These are phyloP conservation scores for Coprinopsis marcescibilis DNA, from an alignment of 768 basidiomycete genomes.

Conservation along the genomic window DNA sequence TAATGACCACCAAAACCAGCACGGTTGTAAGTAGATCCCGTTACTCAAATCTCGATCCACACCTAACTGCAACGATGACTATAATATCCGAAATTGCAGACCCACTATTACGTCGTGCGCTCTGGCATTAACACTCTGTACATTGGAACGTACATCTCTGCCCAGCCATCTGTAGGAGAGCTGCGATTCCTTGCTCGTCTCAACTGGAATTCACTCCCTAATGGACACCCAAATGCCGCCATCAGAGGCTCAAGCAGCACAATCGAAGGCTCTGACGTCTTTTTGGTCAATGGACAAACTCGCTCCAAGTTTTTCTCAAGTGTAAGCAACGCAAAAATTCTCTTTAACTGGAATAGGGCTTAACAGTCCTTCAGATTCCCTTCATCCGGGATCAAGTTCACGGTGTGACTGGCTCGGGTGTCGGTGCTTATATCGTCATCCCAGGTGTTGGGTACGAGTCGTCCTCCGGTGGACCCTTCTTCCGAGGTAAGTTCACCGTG, in stretches of 20 bases:
- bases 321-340: slow-evolving; percentile 18
- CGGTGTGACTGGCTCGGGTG: slow-evolving; percentile 40
- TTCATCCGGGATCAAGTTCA: slow-evolving; percentile 49
- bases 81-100: slow-evolving; percentile 19
- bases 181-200: slow-evolving; percentile 45
- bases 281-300: slow-evolving; percentile 37
- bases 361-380: slow-evolving; percentile 26
- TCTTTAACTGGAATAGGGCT: neutral
- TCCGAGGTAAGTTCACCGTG: slow-evolving; percentile 28
- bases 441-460: slow-evolving; percentile 40
- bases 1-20: slow-evolving; percentile 37
- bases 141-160: slow-evolving; percentile 40
- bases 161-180: slow-evolving; percentile 42
- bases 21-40: slow-evolving; percentile 30
- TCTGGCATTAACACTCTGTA: slow-evolving; percentile 40
- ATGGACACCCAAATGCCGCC: slow-evolving; percentile 33
- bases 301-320: slow-evolving; percentile 46
- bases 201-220: slow-evolving; percentile 32
- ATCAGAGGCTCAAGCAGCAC: slow-evolving; percentile 33
- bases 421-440: slow-evolving; percentile 41
- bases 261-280: slow-evolving; percentile 46
- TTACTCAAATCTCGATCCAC: too few species aligned
- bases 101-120: slow-evolving; percentile 41
- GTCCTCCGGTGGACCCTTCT: slow-evolving; percentile 45
- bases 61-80: too few species aligned